phyloP scores from a whole-genome alignment of 352 stramenopile species.

The Phytophthora constricta region DNA sequence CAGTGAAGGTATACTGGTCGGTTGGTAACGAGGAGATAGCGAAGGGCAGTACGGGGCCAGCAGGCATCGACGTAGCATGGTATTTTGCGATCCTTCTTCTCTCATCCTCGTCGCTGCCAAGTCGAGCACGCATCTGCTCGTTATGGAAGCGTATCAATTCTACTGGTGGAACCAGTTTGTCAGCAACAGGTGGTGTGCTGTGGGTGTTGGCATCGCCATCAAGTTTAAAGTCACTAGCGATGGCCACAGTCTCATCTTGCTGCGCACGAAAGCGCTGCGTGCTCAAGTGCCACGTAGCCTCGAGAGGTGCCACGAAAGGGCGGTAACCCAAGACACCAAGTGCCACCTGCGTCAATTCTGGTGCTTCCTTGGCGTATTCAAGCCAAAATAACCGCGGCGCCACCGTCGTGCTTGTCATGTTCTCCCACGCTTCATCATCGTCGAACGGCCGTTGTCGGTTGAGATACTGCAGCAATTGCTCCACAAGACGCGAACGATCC shows the following conservation, averaged over 20 bases:
- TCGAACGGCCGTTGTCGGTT: conserved; percentile 46
- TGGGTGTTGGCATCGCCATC: neutral
- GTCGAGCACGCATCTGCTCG: conserved; percentile 1
- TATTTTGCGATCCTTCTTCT: neutral
- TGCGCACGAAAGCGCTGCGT: conserved; percentile 8
- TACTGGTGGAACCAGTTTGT: neutral
- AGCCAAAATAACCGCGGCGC: conserved; percentile 52
- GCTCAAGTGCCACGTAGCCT: conserved; percentile 29
- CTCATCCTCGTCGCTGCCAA: neutral
- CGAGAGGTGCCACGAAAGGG: conserved; percentile 37
- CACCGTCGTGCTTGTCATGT: conserved; percentile 39
- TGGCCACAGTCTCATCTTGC: neutral
- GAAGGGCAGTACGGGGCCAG: neutral
- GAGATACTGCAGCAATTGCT: conserved; percentile 48
- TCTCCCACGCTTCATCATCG: conserved; percentile 47
- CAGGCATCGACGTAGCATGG: neutral
- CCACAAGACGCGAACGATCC: conserved; percentile 31
- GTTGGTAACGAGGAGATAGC: neutral
- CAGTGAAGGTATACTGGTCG: neutral
- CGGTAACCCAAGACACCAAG: conserved; percentile 39
- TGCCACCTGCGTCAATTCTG: conserved; percentile 43
- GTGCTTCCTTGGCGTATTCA: conserved; percentile 41
- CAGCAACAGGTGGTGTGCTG: neutral
- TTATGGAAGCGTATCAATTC: conserved; percentile 10
- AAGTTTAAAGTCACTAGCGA: neutral